Percentiles rank a stretch among this genome's conserved stretches.
phyloP scores from a whole-genome alignment of 805 yeast species.

The Wickerhamiella occidentalis region DNA sequence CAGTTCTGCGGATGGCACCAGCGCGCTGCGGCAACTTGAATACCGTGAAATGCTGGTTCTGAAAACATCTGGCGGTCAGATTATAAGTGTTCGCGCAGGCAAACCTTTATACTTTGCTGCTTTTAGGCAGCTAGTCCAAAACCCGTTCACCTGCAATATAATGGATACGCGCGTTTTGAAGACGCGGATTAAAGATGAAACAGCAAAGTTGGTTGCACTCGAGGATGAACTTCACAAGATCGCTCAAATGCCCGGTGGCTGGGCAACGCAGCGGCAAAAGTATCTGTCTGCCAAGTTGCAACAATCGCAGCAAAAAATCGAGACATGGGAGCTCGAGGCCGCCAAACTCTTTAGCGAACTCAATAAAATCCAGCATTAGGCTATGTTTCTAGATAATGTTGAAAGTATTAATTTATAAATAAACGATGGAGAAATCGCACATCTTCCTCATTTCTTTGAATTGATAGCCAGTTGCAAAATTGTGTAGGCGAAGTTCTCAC shows the following conservation, averaged over 20 bases:
- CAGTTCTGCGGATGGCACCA: constrained; percentile 34
- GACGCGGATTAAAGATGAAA: constrained; percentile 46
- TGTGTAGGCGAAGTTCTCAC: constrained; percentile 59
- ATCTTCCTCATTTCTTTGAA: not conserved
- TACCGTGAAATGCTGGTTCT: constrained; percentile 64
- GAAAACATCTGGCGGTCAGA: constrained; percentile 64
- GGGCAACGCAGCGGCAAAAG: constrained; percentile 46
- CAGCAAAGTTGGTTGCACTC: constrained; percentile 44
- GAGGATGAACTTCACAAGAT: constrained; percentile 64
- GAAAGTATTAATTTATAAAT: not conserved
- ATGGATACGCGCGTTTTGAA: constrained; percentile 53
- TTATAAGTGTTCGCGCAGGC: constrained; percentile 57
- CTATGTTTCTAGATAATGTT: not conserved
- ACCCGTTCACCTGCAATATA: constrained; percentile 42
- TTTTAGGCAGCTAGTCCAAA: constrained; percentile 50
- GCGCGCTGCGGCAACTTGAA: constrained; percentile 57
- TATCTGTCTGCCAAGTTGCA: constrained; percentile 60
- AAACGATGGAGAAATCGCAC: not conserved
- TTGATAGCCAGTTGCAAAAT: constrained; percentile 8
- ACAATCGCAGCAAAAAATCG: constrained; percentile 41
- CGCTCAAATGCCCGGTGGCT: constrained; percentile 39
- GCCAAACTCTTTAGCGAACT: constrained; percentile 12
- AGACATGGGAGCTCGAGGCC: constrained; percentile 33
- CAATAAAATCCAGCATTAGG: constrained; percentile 17
- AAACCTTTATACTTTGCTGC: constrained; percentile 79